Base-by-base conservation (phyloP, 2,329 filamentous ascomycete species). In the Malbranchea cinnamomea region DNA sequence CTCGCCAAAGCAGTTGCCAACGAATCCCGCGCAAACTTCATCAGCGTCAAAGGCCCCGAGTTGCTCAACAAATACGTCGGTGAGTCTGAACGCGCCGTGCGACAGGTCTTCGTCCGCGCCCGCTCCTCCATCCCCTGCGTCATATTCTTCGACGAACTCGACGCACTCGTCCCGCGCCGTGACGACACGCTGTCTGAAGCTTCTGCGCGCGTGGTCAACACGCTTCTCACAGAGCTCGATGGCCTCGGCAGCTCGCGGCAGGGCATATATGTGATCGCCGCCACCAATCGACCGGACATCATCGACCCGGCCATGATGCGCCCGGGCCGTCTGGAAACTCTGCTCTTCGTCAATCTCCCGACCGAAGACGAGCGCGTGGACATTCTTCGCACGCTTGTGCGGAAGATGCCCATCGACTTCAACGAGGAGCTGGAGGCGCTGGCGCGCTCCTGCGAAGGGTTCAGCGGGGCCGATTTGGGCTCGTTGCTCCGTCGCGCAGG, bases 21-120 rank as follows among this genome's bases (percentile, higher is more conserved):
- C 52, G 84, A 93, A 51, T 85, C 80, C 5, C 83, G 87, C 52
- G 89, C 89, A 27, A 95, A 93, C 55, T 98, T 98, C 62, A 98
- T 98, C 55, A 84, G 83, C 30, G 83, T 98, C 56, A 94, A 94
- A 55, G 89, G 89, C 0, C 89, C 89, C 0, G 89, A 98, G 52
- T 65, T 98, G 6, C 68, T 98, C 26, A 95, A 95, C 63, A 98
- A 95, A 56, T 98, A 87, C 50, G 85, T 98, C 6, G 89, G 89
- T 41, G 89, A 98, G 56, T 91, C 82, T 5, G 89, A 98, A 57
- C 78, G 87, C 7, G 82, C 85, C 1, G 79, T 98, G 2, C 75
- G 89, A 13, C 83, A 92, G 50, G 78, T 95, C 0, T 98, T 98
- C 54, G 72, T 76, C 39, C 77, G 87, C 10, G 89, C 89, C 1